Percentiles rank a stretch among this genome's conserved stretches.
Conservation (phyloP, 2,329 filamentous ascomycete species). For the Endoconidiophora laricicola region DNA sequence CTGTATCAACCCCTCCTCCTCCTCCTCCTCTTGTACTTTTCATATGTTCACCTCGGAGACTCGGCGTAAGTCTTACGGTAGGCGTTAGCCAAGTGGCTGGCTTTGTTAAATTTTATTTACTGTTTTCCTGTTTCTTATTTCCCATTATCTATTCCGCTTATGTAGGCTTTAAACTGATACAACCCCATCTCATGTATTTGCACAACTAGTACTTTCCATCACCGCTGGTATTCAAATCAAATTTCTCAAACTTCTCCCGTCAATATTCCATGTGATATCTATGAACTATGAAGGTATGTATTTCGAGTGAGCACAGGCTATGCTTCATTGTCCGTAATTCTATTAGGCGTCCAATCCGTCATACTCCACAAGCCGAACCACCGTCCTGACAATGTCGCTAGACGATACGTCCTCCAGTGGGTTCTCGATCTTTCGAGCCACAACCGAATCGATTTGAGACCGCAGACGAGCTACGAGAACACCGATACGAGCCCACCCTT, state of each 20-base stretch:
- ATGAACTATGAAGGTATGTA: background rate
- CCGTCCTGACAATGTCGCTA: conserved; percentile 57
- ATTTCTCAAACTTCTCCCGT: background rate
- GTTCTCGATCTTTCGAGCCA: conserved; percentile 66
- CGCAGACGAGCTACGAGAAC: conserved; percentile 72
- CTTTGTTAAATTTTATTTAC: conserved; percentile 3
- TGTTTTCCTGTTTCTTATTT: background rate
- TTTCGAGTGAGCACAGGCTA: background rate
- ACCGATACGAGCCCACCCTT: conserved; percentile 89
- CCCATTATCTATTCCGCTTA: no score
- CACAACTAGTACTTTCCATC: no score
- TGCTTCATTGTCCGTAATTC: background rate
- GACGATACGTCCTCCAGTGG: conserved; percentile 37
- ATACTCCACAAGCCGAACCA: conserved; percentile 68
- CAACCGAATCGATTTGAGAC: conserved; percentile 70
- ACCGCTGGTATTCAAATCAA: no score
- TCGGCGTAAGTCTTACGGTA: conserved; percentile 5
- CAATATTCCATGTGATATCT: background rate
- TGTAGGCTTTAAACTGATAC: background rate
- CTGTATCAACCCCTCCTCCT: no score
- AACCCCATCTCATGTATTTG: background rate
- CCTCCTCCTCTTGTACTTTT: background rate
- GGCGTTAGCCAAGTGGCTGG: conserved; percentile 11
- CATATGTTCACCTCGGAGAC: background rate
- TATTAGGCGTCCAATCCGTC: conserved; percentile 61